Evolutionary conservation across 805 yeast species (phyloP), one percentile per base, ranked within the genome.

Genomic region (Blastobotrys attinorum): DNA sequence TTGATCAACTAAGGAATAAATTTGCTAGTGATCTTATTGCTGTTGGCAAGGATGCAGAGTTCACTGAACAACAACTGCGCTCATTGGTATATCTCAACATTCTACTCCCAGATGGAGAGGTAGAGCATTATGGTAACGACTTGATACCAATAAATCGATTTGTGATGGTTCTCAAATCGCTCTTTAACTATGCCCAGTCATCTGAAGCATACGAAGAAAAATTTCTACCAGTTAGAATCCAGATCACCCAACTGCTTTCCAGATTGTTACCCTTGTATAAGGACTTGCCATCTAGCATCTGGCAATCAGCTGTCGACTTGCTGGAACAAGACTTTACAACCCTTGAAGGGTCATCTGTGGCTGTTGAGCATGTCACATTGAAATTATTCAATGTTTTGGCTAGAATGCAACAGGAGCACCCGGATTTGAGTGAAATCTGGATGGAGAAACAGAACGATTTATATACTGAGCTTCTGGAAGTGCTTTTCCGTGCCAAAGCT

Each of bases 91-190:
- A 72, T 58, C 46, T 83, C 3, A 63, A 48, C 34, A 6, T 77
- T 1, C 51, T 79, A 2, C 61, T 81, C 32, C 69, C 66, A 38
- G 65, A 69, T 45, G 39, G 61, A 67, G 49, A 65, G 77, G 47
- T 47, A 3, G 54, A 63, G 16, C 67, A 61, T 15, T 49, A 48
- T 18, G 54, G 44, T n/a, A 1, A 63, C 61, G 61, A 58, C n/a
- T 68, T 78, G 2, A 62, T 83, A 21, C 81, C 85, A 4, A 67
- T 73, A 2, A 88, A 79, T 54, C 71, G 92, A 51, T 64, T 81
- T 32, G 72, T 69, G 35, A 76, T 83, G 85, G 61, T 81, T 6
- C 48, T 84, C 16, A 72, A 67, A 34, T 70, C 74, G 3, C 50
- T 87, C 1, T 55, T 60, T 3, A 62, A 62, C 16, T 81, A 89